Conservation (phyloP, 2,329 filamentous ascomycete species). For the Talaromyces funiculosus region DNA sequence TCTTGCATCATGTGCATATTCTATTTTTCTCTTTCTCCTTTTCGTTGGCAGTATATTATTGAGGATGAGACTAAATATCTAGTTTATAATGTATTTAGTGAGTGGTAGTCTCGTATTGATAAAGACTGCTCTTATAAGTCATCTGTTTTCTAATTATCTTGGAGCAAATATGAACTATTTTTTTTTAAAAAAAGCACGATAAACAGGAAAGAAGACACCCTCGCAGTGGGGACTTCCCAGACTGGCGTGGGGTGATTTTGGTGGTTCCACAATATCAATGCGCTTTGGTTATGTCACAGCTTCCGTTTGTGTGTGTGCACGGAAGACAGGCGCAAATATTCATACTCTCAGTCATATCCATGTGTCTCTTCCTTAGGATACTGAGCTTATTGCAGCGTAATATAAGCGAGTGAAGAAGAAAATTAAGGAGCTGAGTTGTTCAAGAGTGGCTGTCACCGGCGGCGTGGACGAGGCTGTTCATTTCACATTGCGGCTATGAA, state of each 20-base stretch:
- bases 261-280: slow-evolving; percentile 8
- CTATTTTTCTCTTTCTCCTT: neutral
- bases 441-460: neutral
- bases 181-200: neutral
- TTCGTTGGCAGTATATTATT: neutral
- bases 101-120: neutral
- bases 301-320: neutral
- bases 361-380: neutral
- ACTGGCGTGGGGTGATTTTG: slow-evolving; percentile 3
- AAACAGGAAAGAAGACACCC: neutral
- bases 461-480: neutral
- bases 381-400: neutral
- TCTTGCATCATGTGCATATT: neutral
- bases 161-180: too few relatives aligned
- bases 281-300: slow-evolving; percentile 1
- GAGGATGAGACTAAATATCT: neutral
- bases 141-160: too few relatives aligned
- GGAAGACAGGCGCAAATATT: neutral
- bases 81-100: neutral
- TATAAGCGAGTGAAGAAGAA: neutral
- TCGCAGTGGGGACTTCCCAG: neutral
- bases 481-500: neutral
- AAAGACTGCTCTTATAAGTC: neutral
- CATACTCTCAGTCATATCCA: neutral
- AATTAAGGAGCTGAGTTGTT: neutral